Evolutionary conservation across 441 rosid species (phyloP), one percentile per base, ranked within the genome.

Genomic region (Kokia cookei): DNA sequence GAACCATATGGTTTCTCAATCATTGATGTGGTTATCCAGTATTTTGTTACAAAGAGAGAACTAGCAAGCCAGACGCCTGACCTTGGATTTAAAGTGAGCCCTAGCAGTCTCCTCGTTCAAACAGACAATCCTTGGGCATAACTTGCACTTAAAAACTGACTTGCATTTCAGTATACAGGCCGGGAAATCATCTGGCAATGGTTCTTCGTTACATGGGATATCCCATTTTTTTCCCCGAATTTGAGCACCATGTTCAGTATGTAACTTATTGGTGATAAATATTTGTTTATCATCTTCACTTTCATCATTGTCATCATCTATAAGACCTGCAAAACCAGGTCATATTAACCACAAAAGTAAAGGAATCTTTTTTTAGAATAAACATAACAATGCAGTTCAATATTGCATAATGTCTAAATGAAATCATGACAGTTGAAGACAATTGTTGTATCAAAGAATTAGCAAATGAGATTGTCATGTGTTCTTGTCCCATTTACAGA

Each of bases 71-170:
- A 69, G n/a, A 15, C 24, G 19, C 61, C 48, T 66, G 77, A 91
- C 99, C 97, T 90, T 93, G 75, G 98, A 95, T 69, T 82, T 82
- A 76, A 91, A 79, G 81, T 93, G 99, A 69, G 83, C 81, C 79
- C 80, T 86, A 81, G 86, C 72, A 24, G 90, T 77, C 68, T 70
- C 86, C 82, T 90, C 91, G 19, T 84, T 88, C 84, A 95, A 74
- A 76, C 96, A 95, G 75, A 93, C 60, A 57, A 80, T 74, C 24
- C 78, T 77, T 26, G 97, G 97, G 78, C 98, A 95, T 65, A 91
- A 83, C 83, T 86, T 84, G 88, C 99, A 95, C 82, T 82, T 91
- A 73, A 80, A 91, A 78, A 88, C 92, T 0, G 96, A 88, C 78
- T 93, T 91, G 84, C 80, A 79, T 76, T 86, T 83, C 53, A 91